Evolutionary conservation across 345 rosid genomes (phyloP), one percentile per base, ranked within the genome.

Genomic region (Salix suchowensis): DNA sequence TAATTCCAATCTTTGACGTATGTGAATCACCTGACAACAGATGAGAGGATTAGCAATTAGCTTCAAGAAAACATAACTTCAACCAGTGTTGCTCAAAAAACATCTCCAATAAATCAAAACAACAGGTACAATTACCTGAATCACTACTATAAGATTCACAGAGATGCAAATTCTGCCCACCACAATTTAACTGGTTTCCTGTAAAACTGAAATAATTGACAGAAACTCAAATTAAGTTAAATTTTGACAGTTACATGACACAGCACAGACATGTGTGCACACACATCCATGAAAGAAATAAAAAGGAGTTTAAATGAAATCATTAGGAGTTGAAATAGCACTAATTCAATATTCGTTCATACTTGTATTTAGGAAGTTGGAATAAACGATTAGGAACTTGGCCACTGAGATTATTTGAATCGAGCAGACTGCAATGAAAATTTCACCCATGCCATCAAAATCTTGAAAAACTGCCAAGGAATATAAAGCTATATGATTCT

Each of bases 321-420:
- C n/a, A 65, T 54, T 65, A 36, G n/a, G 39, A 64, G 67, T 50
- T 36, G 54, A 52, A 78, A 65, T 28, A 46, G 58, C 32, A 65
- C 10, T 37, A 67, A 67, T 60, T 58, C 65, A 54, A 55, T 21
- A 58, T 72, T 37, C 4, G 32, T 65, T 52, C 89, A 4, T 95
- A 95, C 98, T 95, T 91, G 88, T 90, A 95, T 79, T 87, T 84
- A 58, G 89, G 79, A 77, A 91, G 80, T 71, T 71, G 74, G 83
- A 96, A 92, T 61, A 96, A 85, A 79, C 30, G 76, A 70, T 80
- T 85, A 44, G 98, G 98, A 88, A 96, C 89, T 83, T 84, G 88
- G 58, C 98, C 98, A 4, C 76, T 88, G 71, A 96, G 92, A 76
- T 81, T 68, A 82, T 96, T 96, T 16, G 92, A 93, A 80, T 89